phyloP scores from a whole-genome alignment of 805 yeast genomes.

The Clavispora vitiphila region DNA sequence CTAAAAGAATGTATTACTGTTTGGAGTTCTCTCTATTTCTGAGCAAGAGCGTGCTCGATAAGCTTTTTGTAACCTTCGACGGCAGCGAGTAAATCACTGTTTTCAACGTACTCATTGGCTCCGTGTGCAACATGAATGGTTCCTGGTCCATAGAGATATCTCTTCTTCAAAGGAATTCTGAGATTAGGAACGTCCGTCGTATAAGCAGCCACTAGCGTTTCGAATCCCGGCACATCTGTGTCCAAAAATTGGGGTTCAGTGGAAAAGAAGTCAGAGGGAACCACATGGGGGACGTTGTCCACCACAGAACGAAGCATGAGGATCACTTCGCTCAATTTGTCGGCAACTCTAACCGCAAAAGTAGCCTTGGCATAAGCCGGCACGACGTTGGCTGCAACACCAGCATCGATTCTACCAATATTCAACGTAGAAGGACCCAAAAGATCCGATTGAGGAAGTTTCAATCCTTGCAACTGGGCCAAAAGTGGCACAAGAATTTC shows the following conservation, averaged over 20 bases:
- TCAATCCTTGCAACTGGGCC: constrained; percentile 36
- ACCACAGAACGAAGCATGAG: constrained; percentile 31
- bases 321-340: constrained; percentile 34
- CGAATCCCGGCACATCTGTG: constrained; percentile 62
- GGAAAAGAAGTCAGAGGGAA: constrained; percentile 10
- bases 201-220: constrained; percentile 44
- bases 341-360: constrained; percentile 51
- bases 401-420: constrained; percentile 53
- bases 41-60: constrained; percentile 20
- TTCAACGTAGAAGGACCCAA: constrained; percentile 62
- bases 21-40: no score
- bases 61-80: constrained; percentile 50
- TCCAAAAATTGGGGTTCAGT: constrained; percentile 44
- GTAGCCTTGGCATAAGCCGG: constrained; percentile 54
- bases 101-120: constrained; percentile 48
- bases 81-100: constrained; percentile 43
- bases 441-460: constrained; percentile 46
- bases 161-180: constrained; percentile 17
- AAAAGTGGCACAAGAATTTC: constrained; percentile 50
- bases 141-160: constrained; percentile 67
- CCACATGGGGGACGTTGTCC: constrained; percentile 22
- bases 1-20: no score
- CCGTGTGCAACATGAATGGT: constrained; percentile 58
- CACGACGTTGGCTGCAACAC: constrained; percentile 63
- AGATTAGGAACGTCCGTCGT: constrained; percentile 39